These are phyloP conservation scores for Xylaria longipes DNA, from an alignment of 495 filamentous ascomycete species.

Conservation along the genomic window DNA sequence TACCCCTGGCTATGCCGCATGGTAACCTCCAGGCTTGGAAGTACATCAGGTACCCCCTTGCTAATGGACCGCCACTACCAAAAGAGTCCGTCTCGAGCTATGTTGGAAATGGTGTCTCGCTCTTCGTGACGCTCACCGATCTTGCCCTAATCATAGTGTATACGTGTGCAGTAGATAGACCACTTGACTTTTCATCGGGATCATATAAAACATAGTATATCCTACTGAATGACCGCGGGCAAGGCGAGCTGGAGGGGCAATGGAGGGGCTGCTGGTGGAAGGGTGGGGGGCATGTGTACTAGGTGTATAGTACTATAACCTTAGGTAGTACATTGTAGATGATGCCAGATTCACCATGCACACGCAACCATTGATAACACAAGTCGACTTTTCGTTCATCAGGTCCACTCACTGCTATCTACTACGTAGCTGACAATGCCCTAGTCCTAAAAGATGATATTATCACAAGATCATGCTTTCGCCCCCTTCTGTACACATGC, in stretches of 20 bases:
- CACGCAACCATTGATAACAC: slow-evolving; percentile 14
- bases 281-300: not conserved
- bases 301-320: not conserved
- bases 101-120: not conserved
- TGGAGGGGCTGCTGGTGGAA: slow-evolving; percentile 8
- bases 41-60: slow-evolving; percentile 1
- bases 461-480: slow-evolving; percentile 16
- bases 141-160: not conserved
- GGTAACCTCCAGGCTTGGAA: no score
- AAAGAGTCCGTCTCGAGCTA: not conserved
- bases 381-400: not conserved
- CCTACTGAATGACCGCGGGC: not conserved
- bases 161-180: not conserved
- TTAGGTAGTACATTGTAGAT: not conserved
- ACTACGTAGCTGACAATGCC: not conserved
- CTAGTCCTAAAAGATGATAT: slow-evolving; percentile 12
- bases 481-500: not conserved
- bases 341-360: slow-evolving; percentile 25
- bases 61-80: not conserved
- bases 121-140: not conserved
- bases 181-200: not conserved
- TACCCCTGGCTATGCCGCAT: not conserved
- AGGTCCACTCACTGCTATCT: slow-evolving; percentile 11
- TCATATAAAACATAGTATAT: not conserved
- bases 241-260: slow-evolving; percentile 15